phyloP scores from a whole-genome alignment of 1,284 basidiomycete species.

The Ustilago nuda region DNA sequence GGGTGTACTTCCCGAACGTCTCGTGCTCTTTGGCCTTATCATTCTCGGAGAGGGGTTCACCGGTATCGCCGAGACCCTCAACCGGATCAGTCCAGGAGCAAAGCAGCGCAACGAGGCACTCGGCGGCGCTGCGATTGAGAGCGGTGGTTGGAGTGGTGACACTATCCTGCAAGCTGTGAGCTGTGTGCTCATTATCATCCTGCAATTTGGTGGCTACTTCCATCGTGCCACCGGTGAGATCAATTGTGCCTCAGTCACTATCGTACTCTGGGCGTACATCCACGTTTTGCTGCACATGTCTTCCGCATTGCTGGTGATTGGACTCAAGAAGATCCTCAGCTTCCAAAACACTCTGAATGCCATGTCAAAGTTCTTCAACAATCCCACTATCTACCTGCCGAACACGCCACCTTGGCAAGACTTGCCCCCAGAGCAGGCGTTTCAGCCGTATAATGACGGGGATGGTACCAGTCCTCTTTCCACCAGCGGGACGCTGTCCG shows the following conservation, averaged over 20 bases:
- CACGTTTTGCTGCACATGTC: conserved; percentile 49
- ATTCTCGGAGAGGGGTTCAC: conserved; percentile 53
- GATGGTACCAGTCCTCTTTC: conserved; percentile 15
- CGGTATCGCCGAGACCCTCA: conserved; percentile 40
- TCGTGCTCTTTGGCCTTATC: conserved; percentile 47
- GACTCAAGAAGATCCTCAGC: conserved; percentile 41
- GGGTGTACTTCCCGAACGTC: conserved; percentile 34
- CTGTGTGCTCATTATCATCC: conserved; percentile 42
- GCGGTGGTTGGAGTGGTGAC: conserved; percentile 44
- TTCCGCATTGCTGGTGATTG: conserved; percentile 43
- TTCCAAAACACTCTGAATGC: conserved; percentile 48
- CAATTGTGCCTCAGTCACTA: conserved; percentile 20
- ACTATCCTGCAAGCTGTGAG: conserved; percentile 38
- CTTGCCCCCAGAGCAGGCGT: conserved; percentile 14
- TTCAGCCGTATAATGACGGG: conserved; percentile 5
- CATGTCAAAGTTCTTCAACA: conserved; percentile 12
- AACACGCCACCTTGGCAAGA: conserved; percentile 11
- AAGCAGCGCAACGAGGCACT: conserved; percentile 10
- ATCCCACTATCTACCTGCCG: conserved; percentile 26
- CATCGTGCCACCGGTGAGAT: conserved; percentile 33
- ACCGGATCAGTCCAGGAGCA: conserved; percentile 44
- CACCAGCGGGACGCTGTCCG: conserved; percentile 21
- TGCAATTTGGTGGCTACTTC: conserved; percentile 47
- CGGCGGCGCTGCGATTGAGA: conserved; percentile 20
- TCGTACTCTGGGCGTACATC: conserved; percentile 45